Base-by-base conservation (phyloP, 306 rosid species). In the Carpinus fangiana region DNA sequence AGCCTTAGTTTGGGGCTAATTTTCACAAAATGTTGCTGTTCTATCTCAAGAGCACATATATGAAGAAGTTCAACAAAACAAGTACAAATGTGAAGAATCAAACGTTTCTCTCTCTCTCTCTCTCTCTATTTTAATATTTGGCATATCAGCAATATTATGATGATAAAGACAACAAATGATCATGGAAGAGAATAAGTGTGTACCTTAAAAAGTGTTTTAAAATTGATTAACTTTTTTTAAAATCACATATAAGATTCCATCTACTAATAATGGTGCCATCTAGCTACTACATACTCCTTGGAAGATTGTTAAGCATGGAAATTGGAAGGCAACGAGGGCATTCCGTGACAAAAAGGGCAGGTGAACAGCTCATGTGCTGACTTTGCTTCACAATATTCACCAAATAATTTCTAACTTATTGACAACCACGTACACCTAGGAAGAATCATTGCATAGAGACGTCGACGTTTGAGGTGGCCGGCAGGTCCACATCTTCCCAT, bases 291-390 rank as follows among this genome's bases (percentile, higher is more conserved):
- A 13, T 16, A 20, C 59, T 7, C 1, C 5, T 48, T 57, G 12
- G 51, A 70, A 45, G 68, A 8, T 79, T 67, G 71, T 80, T 80
- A 5, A 38, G 41, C 61, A 31, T 55, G 46, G 26, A 61, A 26
- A 75, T 9, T 13, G 41, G n/a, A 21, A 65, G 51, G 43, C 65
- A 72, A n/a, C 10, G 48, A 45, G 14, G 62, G 17, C 45, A 36
- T 55, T 26, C 64, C 23, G 62, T 60, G 83, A 78, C 79, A 74
- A 71, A 75, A n/a, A 28, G 3, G 74, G 69, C 16, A 59, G 73
- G 56, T 48, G 54, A 73, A 16, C 12, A 61, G 48, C 45, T 66
- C 64, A 60, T 11, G 79, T 67, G 50, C 17, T 45, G 48, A 47
- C 16, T 17, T 82, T 57, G 73, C 68, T 74, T 82, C 61, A 28